Conservation (phyloP, 495 filamentous ascomycete genomes). For the Daldinia childiae region DNA sequence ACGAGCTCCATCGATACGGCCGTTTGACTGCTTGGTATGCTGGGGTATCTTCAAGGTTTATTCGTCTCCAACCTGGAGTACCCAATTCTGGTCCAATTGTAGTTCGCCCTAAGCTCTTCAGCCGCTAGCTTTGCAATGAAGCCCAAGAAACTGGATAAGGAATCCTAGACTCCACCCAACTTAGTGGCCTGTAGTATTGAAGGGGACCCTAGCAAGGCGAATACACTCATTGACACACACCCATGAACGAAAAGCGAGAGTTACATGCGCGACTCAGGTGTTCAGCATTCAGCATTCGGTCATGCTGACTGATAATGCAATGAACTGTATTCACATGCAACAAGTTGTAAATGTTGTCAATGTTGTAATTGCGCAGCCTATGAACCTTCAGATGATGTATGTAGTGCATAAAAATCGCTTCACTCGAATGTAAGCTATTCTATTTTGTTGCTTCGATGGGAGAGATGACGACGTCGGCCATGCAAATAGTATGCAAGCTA, state of each 20-base stretch:
- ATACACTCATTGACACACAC: constrained; percentile 24
- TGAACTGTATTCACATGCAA: background rate
- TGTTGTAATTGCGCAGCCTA: constrained; percentile 12
- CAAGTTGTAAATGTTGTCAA: background rate
- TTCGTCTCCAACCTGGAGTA: constrained; percentile 25
- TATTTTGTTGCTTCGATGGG: constrained; percentile 6
- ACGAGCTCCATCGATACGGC: constrained; percentile 28
- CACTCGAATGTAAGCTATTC: constrained; percentile 13
- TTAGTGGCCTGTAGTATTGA: constrained; percentile 33
- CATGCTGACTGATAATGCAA: constrained; percentile 15
- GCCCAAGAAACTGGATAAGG: constrained; percentile 18
- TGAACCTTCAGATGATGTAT: constrained; percentile 33
- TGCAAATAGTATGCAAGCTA: background rate
- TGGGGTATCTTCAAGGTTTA: constrained; percentile 4
- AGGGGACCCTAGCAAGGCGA: constrained; percentile 25
- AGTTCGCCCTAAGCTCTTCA: constrained; percentile 16
- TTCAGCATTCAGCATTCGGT: background rate
- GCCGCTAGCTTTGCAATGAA: constrained; percentile 22
- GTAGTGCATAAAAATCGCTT: constrained; percentile 25
- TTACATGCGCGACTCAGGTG: constrained; percentile 29
- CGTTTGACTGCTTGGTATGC: constrained; percentile 16
- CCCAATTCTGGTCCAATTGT: constrained; percentile 5
- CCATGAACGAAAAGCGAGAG: constrained; percentile 20
- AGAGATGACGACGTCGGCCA: constrained; percentile 19
- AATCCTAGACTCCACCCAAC: constrained; percentile 29